Evolutionary conservation across 2,329 filamentous ascomycete genomes (phyloP), one percentile per base, ranked within the genome.

Genomic region (Fusarium lyarnte): DNA sequence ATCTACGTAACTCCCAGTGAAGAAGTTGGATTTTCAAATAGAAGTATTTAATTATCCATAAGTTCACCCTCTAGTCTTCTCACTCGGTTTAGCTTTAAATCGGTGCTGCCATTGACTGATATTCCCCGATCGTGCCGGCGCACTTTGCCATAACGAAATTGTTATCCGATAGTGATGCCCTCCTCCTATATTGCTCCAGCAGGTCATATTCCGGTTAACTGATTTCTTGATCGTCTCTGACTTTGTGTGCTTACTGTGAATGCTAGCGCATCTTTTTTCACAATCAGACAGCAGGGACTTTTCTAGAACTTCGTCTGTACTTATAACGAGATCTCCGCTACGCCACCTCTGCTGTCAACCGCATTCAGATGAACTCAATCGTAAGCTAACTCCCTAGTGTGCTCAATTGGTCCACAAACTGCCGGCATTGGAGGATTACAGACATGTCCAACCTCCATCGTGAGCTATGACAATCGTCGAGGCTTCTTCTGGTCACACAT

Each of bases 41-140:
- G 16, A 33, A 23, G 16, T 17, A 14, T 23, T 10, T 12, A 3
- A 19, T 3, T 23, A 19, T 23, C n/a, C 46, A 7, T 19, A 19
- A 9, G 29, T 23, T 2, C n/a, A 23, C 5, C 2, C 11, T 27
- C 8, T 14, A 0, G 8, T 9, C 8, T 27, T 45, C 1, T 14
- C 21, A 3, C 12, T 14, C 8, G 8, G 6, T 19, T 21, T 10
- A 1, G 11, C 8, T 12, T 8, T 8, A 25, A 10, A 14, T 8
- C 4, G 2, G 16, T 19, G 6, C 29, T 11, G 8, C 23, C 3
- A 25, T 11, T 6, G 6, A 16, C n/a, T 21, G 0, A 25, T 33
- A 9, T 5, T 25, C 29, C 12, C 3, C 5, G 3, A 14, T 14
- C 17, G 6, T 8, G 2, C 13, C n/a, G n/a, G n/a, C 29, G 14